These are phyloP conservation scores for Phytophthora lateralis DNA, from an alignment of 352 stramenopile species.

Conservation along the genomic window DNA sequence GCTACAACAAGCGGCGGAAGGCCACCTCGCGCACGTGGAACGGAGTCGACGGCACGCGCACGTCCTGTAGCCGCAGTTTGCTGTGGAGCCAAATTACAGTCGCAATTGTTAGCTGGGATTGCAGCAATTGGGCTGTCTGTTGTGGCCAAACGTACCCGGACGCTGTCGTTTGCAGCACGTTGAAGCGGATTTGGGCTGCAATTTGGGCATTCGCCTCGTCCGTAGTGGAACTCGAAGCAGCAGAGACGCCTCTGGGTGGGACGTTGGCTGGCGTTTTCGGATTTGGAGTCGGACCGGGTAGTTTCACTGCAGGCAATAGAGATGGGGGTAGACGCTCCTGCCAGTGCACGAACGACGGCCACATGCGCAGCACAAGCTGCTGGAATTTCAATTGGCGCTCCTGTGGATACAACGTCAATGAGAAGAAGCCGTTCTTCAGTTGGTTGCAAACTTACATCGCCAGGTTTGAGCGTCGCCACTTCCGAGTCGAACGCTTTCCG, in stretches of 20 bases:
- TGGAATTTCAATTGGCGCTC: slow-evolving; percentile 69
- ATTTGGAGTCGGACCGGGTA: slow-evolving; percentile 5
- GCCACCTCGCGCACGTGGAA: slow-evolving; percentile 78
- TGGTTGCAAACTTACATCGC: slow-evolving; percentile 37
- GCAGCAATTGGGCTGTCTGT: neutral
- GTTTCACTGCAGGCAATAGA: slow-evolving; percentile 30
- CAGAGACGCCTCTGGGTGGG: slow-evolving; percentile 20
- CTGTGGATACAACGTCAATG: slow-evolving; percentile 17
- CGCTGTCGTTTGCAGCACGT: slow-evolving; percentile 53
- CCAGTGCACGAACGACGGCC: slow-evolving; percentile 70
- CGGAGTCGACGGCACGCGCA: slow-evolving; percentile 52
- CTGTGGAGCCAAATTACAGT: slow-evolving; percentile 21
- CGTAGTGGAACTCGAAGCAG: slow-evolving; percentile 11
- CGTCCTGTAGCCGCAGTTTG: slow-evolving; percentile 62
- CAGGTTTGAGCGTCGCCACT: slow-evolving; percentile 43
- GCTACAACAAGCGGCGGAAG: slow-evolving; percentile 47
- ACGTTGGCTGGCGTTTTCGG: slow-evolving; percentile 10
- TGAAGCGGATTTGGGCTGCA: slow-evolving; percentile 32
- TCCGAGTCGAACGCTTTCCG: slow-evolving; percentile 63
- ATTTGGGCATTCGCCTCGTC: slow-evolving; percentile 17
- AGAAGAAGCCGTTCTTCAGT: neutral
- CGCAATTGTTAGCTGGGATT: neutral
- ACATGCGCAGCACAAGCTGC: slow-evolving; percentile 79
- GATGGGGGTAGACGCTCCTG: slow-evolving; percentile 46
- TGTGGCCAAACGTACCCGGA: slow-evolving; percentile 48